Percentiles rank a stretch among this genome's conserved stretches.
phyloP scores from a whole-genome alignment of 2,329 filamentous ascomycete genomes.

The Ophiocordyceps camponoti-floridani region DNA sequence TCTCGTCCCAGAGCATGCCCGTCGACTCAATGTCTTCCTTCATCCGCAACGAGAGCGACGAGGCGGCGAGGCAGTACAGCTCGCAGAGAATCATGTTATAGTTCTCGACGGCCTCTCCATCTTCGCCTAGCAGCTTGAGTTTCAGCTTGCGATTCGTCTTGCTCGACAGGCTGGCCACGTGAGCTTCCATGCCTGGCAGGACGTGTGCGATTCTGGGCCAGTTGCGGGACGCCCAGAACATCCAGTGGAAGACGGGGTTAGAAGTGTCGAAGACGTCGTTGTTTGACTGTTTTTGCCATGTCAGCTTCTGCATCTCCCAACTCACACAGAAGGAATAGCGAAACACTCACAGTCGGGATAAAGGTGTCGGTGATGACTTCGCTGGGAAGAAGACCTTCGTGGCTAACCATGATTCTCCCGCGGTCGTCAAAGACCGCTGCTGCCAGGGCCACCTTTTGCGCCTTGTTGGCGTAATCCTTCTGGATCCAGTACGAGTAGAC shows the following conservation, averaged over 20 bases:
- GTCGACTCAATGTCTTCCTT: slow-evolving; percentile 43
- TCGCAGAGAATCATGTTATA: slow-evolving; percentile 68
- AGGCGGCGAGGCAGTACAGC: slow-evolving; percentile 64
- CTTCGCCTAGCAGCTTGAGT: slow-evolving; percentile 30
- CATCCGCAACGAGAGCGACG: slow-evolving; percentile 51
- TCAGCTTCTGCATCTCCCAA: too few relatives aligned
- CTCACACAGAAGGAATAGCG: background rate
- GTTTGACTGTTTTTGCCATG: background rate
- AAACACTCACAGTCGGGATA: slow-evolving; percentile 37
- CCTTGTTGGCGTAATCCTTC: slow-evolving; percentile 35
- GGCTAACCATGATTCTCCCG: slow-evolving; percentile 49
- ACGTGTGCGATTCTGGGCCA: slow-evolving; percentile 54
- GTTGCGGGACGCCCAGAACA: slow-evolving; percentile 63
- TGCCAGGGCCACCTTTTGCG: slow-evolving; percentile 40
- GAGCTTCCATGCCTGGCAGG: slow-evolving; percentile 52
- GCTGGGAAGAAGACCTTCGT: slow-evolving; percentile 50
- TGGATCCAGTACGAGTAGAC: slow-evolving; percentile 23
- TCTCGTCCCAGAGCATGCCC: slow-evolving; percentile 59
- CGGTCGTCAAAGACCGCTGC: slow-evolving; percentile 50
- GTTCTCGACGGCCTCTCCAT: slow-evolving; percentile 42
- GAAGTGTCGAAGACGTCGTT: slow-evolving; percentile 54
- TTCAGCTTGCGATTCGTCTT: slow-evolving; percentile 15
- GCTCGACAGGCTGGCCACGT: slow-evolving; percentile 37
- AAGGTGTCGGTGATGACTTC: slow-evolving; percentile 68
- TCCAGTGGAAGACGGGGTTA: slow-evolving; percentile 74